These are phyloP conservation scores for Cyberlindnera xylosilytica DNA, from an alignment of 805 yeast genomes.

Conservation along the genomic window DNA sequence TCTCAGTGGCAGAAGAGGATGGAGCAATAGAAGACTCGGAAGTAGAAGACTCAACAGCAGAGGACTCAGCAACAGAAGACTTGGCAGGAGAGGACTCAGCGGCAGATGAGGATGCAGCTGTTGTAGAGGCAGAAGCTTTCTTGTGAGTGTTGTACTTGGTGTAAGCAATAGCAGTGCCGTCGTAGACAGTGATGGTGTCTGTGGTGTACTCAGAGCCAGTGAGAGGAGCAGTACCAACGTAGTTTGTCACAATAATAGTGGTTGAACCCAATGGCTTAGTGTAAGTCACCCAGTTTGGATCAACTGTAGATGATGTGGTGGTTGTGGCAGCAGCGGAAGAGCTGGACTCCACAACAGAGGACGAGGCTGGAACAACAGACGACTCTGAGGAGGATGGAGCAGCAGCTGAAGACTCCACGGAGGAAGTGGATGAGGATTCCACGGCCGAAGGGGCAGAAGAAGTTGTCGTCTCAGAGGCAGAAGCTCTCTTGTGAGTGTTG, in stretches of 20 bases:
- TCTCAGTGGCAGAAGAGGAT: constrained; percentile 2
- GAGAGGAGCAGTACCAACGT: not conserved
- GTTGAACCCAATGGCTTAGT: constrained; percentile 2
- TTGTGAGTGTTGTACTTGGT: not conserved
- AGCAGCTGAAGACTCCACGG: not conserved
- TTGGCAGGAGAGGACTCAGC: not conserved
- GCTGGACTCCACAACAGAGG: no score
- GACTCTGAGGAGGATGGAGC: not conserved
- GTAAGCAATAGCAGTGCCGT: not conserved
- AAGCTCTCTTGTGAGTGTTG: not conserved
- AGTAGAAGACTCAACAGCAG: no score
- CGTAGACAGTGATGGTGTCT: not conserved
- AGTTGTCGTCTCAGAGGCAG: not conserved
- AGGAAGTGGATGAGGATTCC: no score
- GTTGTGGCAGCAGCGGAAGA: no score
- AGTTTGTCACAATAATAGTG: constrained; percentile 1
- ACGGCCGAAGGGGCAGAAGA: no score
- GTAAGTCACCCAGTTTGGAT: no score
- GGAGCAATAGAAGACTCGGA: not conserved
- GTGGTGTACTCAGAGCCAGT: constrained; percentile 4
- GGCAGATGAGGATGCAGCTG: not conserved
- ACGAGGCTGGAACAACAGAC: no score
- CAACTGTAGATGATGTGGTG: no score
- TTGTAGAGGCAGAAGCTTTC: not conserved
- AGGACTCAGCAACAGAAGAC: not conserved